Evolutionary conservation across 2,329 filamentous ascomycete species (phyloP), one percentile per base, ranked within the genome.

Genomic region (Periconia macrospinosa): DNA sequence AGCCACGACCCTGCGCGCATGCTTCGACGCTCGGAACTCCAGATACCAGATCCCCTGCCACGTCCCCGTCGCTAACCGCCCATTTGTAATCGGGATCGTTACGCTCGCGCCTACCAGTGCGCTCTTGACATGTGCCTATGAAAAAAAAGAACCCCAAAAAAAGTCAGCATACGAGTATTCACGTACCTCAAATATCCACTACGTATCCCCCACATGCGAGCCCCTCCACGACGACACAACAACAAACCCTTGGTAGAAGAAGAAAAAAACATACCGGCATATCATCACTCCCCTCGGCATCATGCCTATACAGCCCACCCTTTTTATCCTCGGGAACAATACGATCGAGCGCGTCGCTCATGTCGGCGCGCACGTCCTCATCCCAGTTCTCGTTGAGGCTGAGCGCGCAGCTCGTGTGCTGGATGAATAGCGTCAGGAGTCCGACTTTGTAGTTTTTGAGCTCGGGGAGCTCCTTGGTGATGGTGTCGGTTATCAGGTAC

Each of bases 31-130:
- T 52, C 93, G 83, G 72, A 97, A 97, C 76, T 97, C 94, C 60
- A 97, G 78, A 74, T 95, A 96, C 90, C 91, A 97, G 55, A 97
- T 93, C 0, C 94, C 86, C 86, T 94, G 90, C 90, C 90, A 93
- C 15, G 85, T 87, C 1, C 85, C 85, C 15, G 81, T 84, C 10
- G 79, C 87, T 70, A 97, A 74, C 63, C 84, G 86, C 40, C 94
- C 94, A 68, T 97, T 86, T 55, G 84, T 88, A 72, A 99, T 97
- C 1, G 94, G 94, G 54, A 99, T 89, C 6, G 87, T 93, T 2
- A 97, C 86, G 63, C 89, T 96, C 3, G 92, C 91, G 14, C 94
- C 94, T 30, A 97, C 82, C 47, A 99, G 78, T 0, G 91, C 89
- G 53, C 88, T 91, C 78, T 99, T 99, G 73, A 99, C 88, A 75